These are phyloP conservation scores for Huntiella abstrusa DNA, from an alignment of 2,329 filamentous ascomycete species.

Conservation along the genomic window DNA sequence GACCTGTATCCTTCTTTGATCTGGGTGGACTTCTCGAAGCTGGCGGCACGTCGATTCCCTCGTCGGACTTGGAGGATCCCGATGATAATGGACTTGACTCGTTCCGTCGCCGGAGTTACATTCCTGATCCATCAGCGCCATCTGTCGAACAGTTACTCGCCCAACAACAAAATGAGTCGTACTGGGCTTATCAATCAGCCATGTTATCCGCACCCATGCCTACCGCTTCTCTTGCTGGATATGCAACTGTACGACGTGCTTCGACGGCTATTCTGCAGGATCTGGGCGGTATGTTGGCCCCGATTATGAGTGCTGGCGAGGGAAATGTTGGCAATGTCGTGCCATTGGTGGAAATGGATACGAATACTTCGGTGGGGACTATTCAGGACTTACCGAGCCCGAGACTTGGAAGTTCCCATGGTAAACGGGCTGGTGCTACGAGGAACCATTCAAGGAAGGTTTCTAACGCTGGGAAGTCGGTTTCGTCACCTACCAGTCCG, in stretches of 20 bases:
- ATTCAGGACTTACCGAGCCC: no score
- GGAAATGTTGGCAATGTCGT: neutral
- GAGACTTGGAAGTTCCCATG: no score
- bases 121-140: slow-evolving; percentile 19
- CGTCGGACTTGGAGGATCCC: slow-evolving; percentile 4
- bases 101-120: slow-evolving; percentile 15
- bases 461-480: neutral
- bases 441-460: neutral
- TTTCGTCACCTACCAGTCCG: neutral
- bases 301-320: slow-evolving; percentile 15
- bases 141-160: slow-evolving; percentile 14
- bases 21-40: slow-evolving; percentile 56
- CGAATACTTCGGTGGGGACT: no score
- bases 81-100: slow-evolving; percentile 15
- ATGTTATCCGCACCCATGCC: slow-evolving; percentile 19
- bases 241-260: slow-evolving; percentile 29
- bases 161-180: slow-evolving; percentile 14
- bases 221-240: slow-evolving; percentile 18
- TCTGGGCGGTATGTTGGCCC: slow-evolving; percentile 32
- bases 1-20: slow-evolving; percentile 61
- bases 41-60: slow-evolving; percentile 17
- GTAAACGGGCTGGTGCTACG: neutral
- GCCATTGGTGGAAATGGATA: no score
- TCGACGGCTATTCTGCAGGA: slow-evolving; percentile 41
- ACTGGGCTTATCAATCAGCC: slow-evolving; percentile 10